phyloP scores from a whole-genome alignment of 1,284 basidiomycete genomes.

The Pyrrhoderma noxium region DNA sequence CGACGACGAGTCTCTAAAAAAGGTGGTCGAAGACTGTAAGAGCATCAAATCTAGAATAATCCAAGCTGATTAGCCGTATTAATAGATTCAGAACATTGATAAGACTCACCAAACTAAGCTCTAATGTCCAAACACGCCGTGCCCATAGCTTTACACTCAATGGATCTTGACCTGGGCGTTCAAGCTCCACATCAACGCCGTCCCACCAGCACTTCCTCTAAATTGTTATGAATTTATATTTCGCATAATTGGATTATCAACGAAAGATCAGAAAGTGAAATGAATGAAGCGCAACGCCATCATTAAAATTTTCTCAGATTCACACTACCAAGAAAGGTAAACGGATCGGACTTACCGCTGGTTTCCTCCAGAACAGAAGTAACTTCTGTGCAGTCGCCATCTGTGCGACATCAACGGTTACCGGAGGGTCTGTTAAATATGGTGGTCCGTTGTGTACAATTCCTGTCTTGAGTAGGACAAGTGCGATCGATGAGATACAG shows the following conservation, averaged over 20 bases:
- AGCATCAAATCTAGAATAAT: too few species aligned
- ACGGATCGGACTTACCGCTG: conserved; percentile 61
- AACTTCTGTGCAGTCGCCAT: conserved; percentile 98
- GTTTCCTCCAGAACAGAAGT: conserved; percentile 97
- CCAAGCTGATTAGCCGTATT: too few species aligned
- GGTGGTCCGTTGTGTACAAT: conserved; percentile 63
- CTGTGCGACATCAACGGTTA: conserved; percentile 82
- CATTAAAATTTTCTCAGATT: not conserved
- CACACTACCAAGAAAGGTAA: too few species aligned
- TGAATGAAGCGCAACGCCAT: conserved; percentile 13
- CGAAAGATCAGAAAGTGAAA: conserved; percentile 9
- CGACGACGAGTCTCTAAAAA: too few species aligned
- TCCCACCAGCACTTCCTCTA: conserved; percentile 99
- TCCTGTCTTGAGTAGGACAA: conserved; percentile 96
- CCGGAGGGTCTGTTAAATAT: conserved; percentile 52
- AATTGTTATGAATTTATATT: not conserved
- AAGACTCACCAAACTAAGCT: conserved; percentile 81
- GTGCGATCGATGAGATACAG: conserved; percentile 96
- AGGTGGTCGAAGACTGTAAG: too few species aligned
- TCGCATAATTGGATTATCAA: not conserved
- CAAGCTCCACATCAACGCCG: conserved; percentile 84
- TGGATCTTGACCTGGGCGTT: conserved; percentile 42
- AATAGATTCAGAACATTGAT: not conserved
- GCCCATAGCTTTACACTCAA: conserved; percentile 87
- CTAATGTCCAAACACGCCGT: conserved; percentile 96